These are phyloP conservation scores for Solanum dulcamara DNA, from an alignment of 257 asterid genomes.

Conservation along the genomic window DNA sequence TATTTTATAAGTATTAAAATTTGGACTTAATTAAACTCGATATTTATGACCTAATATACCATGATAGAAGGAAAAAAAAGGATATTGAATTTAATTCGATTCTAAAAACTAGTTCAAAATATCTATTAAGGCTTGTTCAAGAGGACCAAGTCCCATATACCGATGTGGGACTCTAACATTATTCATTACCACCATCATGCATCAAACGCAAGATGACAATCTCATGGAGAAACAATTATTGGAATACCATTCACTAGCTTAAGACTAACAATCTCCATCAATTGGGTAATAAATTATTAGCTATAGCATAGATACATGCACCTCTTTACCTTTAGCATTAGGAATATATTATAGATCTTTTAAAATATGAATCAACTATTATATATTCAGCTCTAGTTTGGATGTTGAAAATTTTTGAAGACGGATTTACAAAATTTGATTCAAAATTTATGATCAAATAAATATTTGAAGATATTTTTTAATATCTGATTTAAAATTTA, in stretches of 20 bases:
- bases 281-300: not conserved
- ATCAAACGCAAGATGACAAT: constrained; percentile 17
- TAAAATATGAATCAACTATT: not conserved
- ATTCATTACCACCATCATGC: constrained; percentile 50
- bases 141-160: not conserved
- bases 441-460: not conserved
- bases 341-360: not conserved
- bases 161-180: constrained; percentile 4
- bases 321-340: not conserved
- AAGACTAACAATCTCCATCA: not conserved
- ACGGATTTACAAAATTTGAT: not conserved
- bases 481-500: not conserved
- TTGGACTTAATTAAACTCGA: not conserved
- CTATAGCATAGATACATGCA: not conserved
- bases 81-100: not conserved
- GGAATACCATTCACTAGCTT: constrained; percentile 23
- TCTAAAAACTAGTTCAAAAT: not conserved
- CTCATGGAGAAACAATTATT: constrained; percentile 23
- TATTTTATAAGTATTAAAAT: not conserved
- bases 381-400: not conserved
- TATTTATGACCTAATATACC: not conserved
- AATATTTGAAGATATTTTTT: not conserved
- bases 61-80: not conserved
- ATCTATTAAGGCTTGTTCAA: not conserved
- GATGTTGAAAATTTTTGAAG: not conserved